A percentile compares a stretch with the other conserved stretches of the same genome.
Evolutionary conservation across 306 rosid genomes (phyloP).

Genomic region (Dryas alaskensis): DNA sequence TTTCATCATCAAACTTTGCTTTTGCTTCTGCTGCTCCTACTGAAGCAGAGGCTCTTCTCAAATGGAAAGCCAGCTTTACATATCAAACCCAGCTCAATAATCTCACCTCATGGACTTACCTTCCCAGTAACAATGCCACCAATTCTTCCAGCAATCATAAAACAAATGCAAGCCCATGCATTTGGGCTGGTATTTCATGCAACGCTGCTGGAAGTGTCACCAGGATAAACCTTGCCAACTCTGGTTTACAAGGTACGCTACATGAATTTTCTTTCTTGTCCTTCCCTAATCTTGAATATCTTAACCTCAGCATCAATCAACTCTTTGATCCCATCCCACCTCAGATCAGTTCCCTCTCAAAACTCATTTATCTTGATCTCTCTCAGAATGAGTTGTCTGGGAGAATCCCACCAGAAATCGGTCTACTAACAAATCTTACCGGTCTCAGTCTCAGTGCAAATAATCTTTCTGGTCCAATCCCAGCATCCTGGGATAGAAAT

Average conservation of each 20-base stretch:
- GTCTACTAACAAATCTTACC: background rate
- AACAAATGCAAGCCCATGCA: background rate
- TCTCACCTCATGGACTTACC: too few relatives aligned
- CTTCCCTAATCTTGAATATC: slow-evolving; percentile 15
- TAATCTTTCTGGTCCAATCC: too few relatives aligned
- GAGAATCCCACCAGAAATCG: background rate
- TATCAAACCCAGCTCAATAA: too few relatives aligned
- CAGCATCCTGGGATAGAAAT: too few relatives aligned
- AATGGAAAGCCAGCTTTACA: too few relatives aligned
- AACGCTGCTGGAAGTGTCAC: background rate
- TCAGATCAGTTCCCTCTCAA: background rate
- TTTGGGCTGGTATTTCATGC: slow-evolving; percentile 23
- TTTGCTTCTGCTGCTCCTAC: too few relatives aligned
- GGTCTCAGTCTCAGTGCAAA: too few relatives aligned
- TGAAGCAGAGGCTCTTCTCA: too few relatives aligned
- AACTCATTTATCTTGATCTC: background rate
- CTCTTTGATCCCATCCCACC: background rate
- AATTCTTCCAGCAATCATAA: too few relatives aligned
- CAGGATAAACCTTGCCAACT: slow-evolving; percentile 14
- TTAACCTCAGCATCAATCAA: slow-evolving; percentile 15
- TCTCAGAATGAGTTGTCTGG: background rate
- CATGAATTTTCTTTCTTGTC: background rate
- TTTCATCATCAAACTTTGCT: too few relatives aligned
- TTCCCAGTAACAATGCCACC: too few relatives aligned
- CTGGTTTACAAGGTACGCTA: slow-evolving; percentile 19